Evolutionary conservation across 441 rosid species (phyloP), one percentile per base, ranked within the genome.

Genomic region (Euphorbia schlechtendalii): DNA sequence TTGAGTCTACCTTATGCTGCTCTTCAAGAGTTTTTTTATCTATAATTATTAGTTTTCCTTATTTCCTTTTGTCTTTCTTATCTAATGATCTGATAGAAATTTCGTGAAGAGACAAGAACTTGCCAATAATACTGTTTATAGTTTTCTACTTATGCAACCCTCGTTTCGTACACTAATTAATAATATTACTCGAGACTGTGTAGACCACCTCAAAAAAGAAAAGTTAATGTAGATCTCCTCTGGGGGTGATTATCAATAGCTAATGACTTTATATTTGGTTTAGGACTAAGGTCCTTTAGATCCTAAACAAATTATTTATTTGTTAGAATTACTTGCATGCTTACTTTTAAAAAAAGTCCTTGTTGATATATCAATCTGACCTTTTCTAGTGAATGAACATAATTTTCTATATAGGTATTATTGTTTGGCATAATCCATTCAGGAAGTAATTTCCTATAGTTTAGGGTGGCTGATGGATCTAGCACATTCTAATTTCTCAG

Each of bases 401-500:
- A 14, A 45, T 59, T 66, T 30, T 66, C 20, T 68, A 57, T 22
- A 30, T 59, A 62, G 58, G 60, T 53, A 56, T 41, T 73, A 66
- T 49, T 57, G 56, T 68, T 51, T 71, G 60, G 60, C 53, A 52
- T 59, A 54, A 30, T 65, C 74, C 45, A 59, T 69, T 59, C 59
- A 36, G 41, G 76, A 76, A 58, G 40, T 74, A 71, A 68, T 66
- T 71, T 66, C 66, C 51, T 64, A 28, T 66, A 56, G 56, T 73
- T 67, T 70, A 32, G 61, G 63, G 56, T 66, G 74, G 46, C 63
- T 77, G 70, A 74, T 52, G 51, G 69, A 63, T 61, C 69, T 72
- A 32, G 61, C 60, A 20, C 68, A 62, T 71, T 77, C 64, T 79
- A 53, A 21, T 68, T 74, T 72, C 61, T 73, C 90, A 93, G 97